phyloP scores from a whole-genome alignment of 495 filamentous ascomycete species.

The Penicillium cosmopolitanum region DNA sequence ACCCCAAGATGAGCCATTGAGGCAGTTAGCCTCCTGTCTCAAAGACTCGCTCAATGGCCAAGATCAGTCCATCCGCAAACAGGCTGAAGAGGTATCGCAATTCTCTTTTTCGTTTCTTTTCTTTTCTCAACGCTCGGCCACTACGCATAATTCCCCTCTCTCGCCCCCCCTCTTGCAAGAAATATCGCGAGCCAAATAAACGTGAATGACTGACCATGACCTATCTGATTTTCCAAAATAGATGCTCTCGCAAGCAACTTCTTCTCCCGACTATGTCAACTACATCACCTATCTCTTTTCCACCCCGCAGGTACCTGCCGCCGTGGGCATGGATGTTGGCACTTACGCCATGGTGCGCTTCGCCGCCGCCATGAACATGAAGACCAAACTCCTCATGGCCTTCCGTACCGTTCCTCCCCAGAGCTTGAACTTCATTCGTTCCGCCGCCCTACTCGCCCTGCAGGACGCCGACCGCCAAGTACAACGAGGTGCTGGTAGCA shows the following conservation, averaged over 20 bases:
- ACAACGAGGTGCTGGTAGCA: conserved; percentile 85
- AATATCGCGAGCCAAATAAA: background rate
- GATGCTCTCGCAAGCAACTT: conserved; percentile 93
- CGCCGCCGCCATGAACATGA: conserved; percentile 89
- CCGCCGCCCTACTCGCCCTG: conserved; percentile 74
- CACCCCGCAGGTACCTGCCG: conserved; percentile 62
- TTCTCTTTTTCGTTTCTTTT: conserved; percentile 11
- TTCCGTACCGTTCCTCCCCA: conserved; percentile 71
- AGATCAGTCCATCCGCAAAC: conserved; percentile 76
- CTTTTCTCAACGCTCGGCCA: background rate
- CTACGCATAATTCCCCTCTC: conserved; percentile 4
- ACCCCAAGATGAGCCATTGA: conserved; percentile 82
- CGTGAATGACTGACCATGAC: conserved; percentile 5
- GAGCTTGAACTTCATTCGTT: conserved; percentile 74
- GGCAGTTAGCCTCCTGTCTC: conserved; percentile 85
- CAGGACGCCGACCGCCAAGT: conserved; percentile 83
- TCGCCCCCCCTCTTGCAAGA: conserved; percentile 5
- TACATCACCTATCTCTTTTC: conserved; percentile 92
- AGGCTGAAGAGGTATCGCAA: conserved; percentile 61
- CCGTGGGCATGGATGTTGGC: conserved; percentile 55
- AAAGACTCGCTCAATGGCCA: conserved; percentile 88
- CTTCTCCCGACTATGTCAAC: conserved; percentile 92
- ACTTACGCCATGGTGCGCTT: conserved; percentile 78
- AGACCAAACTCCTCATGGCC: conserved; percentile 80
- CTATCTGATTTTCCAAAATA: conserved; percentile 36